Base-by-base conservation (phyloP, 768 basidiomycete species). In the Solioccasus polychromus region DNA sequence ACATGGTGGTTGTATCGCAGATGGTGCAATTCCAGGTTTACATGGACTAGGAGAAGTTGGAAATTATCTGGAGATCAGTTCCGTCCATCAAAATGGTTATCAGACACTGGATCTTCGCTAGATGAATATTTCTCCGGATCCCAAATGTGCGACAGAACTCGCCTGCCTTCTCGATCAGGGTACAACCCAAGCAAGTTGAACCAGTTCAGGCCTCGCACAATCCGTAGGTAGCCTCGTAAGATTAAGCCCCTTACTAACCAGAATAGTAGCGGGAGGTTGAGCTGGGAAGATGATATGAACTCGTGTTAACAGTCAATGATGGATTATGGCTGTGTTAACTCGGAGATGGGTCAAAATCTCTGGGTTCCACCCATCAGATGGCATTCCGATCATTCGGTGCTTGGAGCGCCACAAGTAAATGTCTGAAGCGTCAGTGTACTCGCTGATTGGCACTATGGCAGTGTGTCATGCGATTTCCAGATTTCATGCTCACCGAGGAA, bases 321-420 rank as follows among this genome's bases (percentile, higher is more conserved):
- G 57, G 57, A 8, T 14, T 62, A 30, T 60, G 60, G 59, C 52
- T 56, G 2, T 58, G 59, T 41, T 45, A 52, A 20, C 47, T 61
- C 4, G 52, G 50, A 1, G 57, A 62, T 24, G 39, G 17, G 31
- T 59, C 17, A 53, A 60, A 45, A 35, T 60, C 19, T 30, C 40
- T 3, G 57, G 54, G 4, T 62, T 61, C 19, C 51, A 54, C 15
- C 35, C 58, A 1, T 36, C 17, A 6, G 45, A 55, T 29, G 59
- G 57, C n/a, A 20, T 29, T 8, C 60, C 60, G 12, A 35, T 60
- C 31, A 42, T 60, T 28, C 38, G 35, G 25, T 62, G 52, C 15
- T 31, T 52, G 18, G 51, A 44, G 28, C 47, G 43, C 29, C 54
- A 48, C 54, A 42, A 48, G 56, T 48, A n/a, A n/a, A n/a, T n/a